Evolutionary conservation across 768 basidiomycete genomes (phyloP).

Genomic region (Rhizopogon rudus): DNA sequence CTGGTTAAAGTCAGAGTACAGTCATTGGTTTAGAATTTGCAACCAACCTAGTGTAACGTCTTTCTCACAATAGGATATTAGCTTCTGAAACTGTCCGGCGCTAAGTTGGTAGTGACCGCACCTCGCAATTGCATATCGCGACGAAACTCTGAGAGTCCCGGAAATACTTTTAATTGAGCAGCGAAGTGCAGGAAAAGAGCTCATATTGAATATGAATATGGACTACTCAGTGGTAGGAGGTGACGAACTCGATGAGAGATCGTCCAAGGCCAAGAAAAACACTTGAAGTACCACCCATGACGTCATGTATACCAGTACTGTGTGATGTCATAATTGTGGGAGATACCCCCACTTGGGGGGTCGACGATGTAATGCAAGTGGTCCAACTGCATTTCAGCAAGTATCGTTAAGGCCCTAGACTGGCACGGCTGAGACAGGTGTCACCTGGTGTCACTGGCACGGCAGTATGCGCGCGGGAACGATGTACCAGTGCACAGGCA

Average conservation of each 20-base stretch:
- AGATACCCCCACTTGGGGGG: neutral
- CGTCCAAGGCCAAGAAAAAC: neutral
- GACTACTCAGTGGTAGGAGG: neutral
- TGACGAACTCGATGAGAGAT: neutral
- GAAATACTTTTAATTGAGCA: neutral
- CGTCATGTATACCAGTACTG: neutral
- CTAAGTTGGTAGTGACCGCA: neutral
- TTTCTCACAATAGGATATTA: neutral
- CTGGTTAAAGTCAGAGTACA: slow-evolving; percentile 15
- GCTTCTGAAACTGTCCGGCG: neutral
- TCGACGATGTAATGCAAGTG: neutral
- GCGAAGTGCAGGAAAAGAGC: neutral
- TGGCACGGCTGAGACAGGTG: no score
- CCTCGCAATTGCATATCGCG: neutral
- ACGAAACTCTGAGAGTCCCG: neutral
- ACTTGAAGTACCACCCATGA: neutral
- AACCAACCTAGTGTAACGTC: neutral
- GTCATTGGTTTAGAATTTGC: neutral
- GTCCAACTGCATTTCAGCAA: no score
- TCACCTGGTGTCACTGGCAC: no score
- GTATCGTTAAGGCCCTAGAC: no score
- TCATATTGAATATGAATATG: neutral
- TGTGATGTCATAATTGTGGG: neutral
- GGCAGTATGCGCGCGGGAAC: no score
- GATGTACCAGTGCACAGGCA: no score